Base-by-base conservation (phyloP, 257 asterid genomes). In the Haberlea rhodopensis region DNA sequence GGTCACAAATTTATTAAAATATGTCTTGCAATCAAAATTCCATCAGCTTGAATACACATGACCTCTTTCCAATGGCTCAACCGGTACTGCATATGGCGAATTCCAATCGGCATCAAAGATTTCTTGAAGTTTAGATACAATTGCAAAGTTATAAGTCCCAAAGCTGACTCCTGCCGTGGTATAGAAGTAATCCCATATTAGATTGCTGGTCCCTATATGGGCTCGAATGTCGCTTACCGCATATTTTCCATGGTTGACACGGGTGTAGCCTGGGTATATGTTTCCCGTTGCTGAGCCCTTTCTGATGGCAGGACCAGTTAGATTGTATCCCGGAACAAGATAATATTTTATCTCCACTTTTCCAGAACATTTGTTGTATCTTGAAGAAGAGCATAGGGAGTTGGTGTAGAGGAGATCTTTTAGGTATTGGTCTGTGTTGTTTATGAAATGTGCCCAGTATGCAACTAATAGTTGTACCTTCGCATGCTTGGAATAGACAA, bases 71-170 rank as follows among this genome's bases (percentile, higher is more conserved):
- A 83, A 65, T 20, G 87, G 71, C 43, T 74, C 78, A 49, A 90
- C 84, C 21, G 84, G 81, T 31, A 83, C 72, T 3, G 92, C 82
- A 75, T 90, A 90, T 7, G 90, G 92, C 5, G 96, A 90, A 68
- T 63, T 72, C 97, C 96, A 90, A 75, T 90, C 97, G 60, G 97
- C 96, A 68, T 85, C 84, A 63, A 87, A 90, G 60, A 90, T 77
- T 68, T 81, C 80, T 65, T 84, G 92, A 68, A 87, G 92, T 72
- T 85, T 91, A 13, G 77, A 61, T 67, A 90, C 92, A 55, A 90
- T 82, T 64, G 81, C 85, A 6, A 71, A 68, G 55, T 82, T 77
- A 70, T 81, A 76, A 8, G 96, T 90, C 72, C 96, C 95, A 53
- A 90, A 87, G 76, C 97, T 84, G 53, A 87, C 83, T 28, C 96